These are phyloP conservation scores for Aspergillus sp. DNA, from an alignment of 2,329 filamentous ascomycete species.

Conservation along the genomic window DNA sequence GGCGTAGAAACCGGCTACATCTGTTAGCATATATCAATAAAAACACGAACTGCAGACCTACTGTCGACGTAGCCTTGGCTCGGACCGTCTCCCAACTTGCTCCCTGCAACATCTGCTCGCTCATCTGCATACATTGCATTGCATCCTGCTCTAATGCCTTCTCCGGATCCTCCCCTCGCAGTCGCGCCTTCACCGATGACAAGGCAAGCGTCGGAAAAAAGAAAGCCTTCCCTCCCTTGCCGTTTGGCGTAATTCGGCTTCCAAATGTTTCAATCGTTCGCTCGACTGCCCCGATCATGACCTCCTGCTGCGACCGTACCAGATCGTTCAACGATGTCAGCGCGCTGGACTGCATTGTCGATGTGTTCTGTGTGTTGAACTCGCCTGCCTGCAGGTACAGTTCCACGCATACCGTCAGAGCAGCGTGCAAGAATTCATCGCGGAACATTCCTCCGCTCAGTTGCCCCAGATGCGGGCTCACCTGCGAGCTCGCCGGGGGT, in stretches of 20 bases:
- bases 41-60: too few species aligned
- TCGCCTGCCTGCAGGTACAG: slow-evolving; percentile 34
- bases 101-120: slow-evolving; percentile 28
- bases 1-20: slow-evolving; percentile 19
- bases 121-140: slow-evolving; percentile 25
- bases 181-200: slow-evolving; percentile 35
- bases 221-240: slow-evolving; percentile 33
- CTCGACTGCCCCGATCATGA: slow-evolving; percentile 34
- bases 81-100: slow-evolving; percentile 22
- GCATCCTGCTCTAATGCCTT: slow-evolving; percentile 27
- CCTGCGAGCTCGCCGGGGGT: slow-evolving; percentile 22
- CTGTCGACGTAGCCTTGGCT: slow-evolving; percentile 20
- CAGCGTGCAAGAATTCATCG: slow-evolving; percentile 37
- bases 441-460: slow-evolving; percentile 40
- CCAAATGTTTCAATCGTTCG: slow-evolving; percentile 32
- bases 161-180: slow-evolving; percentile 33
- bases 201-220: slow-evolving; percentile 33
- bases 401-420: slow-evolving; percentile 37
- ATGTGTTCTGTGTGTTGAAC: slow-evolving; percentile 15
- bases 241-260: slow-evolving; percentile 27
- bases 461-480: slow-evolving; percentile 33
- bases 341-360: slow-evolving; percentile 13
- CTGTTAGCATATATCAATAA: slow-evolving; percentile 9
- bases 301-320: slow-evolving; percentile 33
- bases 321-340: slow-evolving; percentile 30